A percentile compares a stretch with the other conserved stretches of the same genome.
These are phyloP conservation scores for Cryphonectria parasitica DNA, from an alignment of 2,329 filamentous ascomycete species.

Conservation along the genomic window DNA sequence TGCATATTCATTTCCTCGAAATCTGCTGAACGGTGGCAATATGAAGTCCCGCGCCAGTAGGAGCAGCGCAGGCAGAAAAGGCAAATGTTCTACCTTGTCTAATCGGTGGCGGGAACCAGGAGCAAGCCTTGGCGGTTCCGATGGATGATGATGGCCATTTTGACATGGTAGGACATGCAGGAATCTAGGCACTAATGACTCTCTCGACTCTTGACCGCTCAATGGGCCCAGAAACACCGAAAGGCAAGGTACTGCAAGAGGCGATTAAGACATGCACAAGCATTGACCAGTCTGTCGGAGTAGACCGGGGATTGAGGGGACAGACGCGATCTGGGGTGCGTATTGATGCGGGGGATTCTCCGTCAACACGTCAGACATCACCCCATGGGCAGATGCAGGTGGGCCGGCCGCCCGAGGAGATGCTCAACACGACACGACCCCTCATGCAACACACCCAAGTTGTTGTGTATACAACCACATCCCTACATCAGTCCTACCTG, in stretches of 20 bases:
- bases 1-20: background rate
- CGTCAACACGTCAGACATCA: slow-evolving; percentile 11
- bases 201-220: background rate
- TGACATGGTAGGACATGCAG: background rate
- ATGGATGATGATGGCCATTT: background rate
- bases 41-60: background rate
- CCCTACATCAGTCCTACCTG: background rate
- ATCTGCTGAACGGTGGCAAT: background rate
- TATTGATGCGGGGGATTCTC: slow-evolving; percentile 1
- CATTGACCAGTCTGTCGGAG: background rate
- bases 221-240: background rate
- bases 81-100: background rate
- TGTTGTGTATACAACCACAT: background rate
- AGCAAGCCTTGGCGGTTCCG: background rate
- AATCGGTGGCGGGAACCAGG: background rate
- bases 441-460: background rate
- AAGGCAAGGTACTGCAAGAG: background rate
- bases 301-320: background rate
- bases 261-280: background rate
- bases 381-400: slow-evolving; percentile 10
- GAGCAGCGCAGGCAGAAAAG: background rate
- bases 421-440: background rate
- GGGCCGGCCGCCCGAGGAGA: background rate
- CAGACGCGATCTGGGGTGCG: background rate
- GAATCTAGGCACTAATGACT: background rate